Conservation (phyloP, 225 moss, liverwort and hornwort genomes). For the Sphagnum contortum region DNA sequence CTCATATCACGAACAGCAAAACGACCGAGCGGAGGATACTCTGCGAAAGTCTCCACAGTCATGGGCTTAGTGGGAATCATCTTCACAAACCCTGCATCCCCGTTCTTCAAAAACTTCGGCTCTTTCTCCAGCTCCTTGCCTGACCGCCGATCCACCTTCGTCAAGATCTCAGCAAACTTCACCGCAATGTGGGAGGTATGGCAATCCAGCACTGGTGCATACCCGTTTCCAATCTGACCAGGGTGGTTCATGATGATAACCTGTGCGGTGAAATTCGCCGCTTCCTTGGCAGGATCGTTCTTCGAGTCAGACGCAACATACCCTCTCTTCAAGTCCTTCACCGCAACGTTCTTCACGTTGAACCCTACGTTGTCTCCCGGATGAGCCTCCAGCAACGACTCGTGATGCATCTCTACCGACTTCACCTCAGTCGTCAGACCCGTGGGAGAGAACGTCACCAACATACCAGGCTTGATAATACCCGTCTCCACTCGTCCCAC, state of each 20-base stretch:
- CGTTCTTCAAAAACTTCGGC: slow-evolving; percentile 60
- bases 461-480: slow-evolving; percentile 37
- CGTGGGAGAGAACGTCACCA: slow-evolving; percentile 37
- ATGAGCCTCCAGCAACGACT: slow-evolving; percentile 42
- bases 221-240: slow-evolving; percentile 45
- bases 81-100: slow-evolving; percentile 50
- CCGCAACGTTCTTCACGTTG: slow-evolving; percentile 39
- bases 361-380: slow-evolving; percentile 43
- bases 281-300: slow-evolving; percentile 51
- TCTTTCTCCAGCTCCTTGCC: slow-evolving; percentile 60
- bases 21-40: slow-evolving; percentile 44
- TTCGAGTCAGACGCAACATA: slow-evolving; percentile 47
- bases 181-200: slow-evolving; percentile 53
- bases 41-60: slow-evolving; percentile 48
- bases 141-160: slow-evolving; percentile 49
- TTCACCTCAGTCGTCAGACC: slow-evolving; percentile 55
- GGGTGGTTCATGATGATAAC: slow-evolving; percentile 65
- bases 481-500: slow-evolving; percentile 35
- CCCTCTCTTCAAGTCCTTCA: slow-evolving; percentile 48
- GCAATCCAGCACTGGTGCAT: slow-evolving; percentile 46
- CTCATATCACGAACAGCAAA: slow-evolving; percentile 53
- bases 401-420: slow-evolving; percentile 63
- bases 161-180: slow-evolving; percentile 40
- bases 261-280: slow-evolving; percentile 46
- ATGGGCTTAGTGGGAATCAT: slow-evolving; percentile 54